A percentile compares a stretch with the other conserved stretches of the same genome.
Conservation (phyloP, 2,329 filamentous ascomycete genomes). For the Alternaria novae-zelandiae region DNA sequence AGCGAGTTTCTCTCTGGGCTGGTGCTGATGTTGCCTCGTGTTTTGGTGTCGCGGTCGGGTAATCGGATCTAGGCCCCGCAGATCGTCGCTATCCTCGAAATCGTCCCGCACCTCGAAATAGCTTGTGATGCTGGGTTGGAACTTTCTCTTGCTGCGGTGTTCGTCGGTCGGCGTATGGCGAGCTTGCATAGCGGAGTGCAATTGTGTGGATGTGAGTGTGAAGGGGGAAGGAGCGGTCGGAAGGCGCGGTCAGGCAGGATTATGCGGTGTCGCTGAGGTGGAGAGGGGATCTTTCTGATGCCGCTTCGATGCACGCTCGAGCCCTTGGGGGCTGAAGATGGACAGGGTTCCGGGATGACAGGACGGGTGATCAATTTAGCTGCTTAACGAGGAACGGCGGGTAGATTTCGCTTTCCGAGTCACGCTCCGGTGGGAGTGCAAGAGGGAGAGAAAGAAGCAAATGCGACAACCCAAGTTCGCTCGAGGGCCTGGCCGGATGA, state of each 20-base stretch:
- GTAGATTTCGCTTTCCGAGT: slow-evolving; percentile 17
- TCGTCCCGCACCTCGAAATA: slow-evolving; percentile 47
- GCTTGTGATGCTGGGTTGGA: slow-evolving; percentile 54
- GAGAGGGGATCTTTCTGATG: slow-evolving; percentile 26
- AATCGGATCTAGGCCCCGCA: slow-evolving; percentile 37
- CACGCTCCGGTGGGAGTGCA: slow-evolving; percentile 1
- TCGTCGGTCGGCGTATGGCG: slow-evolving; percentile 23
- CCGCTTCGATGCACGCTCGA: slow-evolving; percentile 28
- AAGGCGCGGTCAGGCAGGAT: neutral
- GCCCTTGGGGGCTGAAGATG: slow-evolving; percentile 19
- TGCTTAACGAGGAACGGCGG: slow-evolving; percentile 23
- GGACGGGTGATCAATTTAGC: slow-evolving; percentile 28
- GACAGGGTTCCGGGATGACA: slow-evolving; percentile 20
- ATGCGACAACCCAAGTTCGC: neutral
- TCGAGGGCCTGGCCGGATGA: slow-evolving; percentile 4
- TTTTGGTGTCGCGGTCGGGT: slow-evolving; percentile 29
- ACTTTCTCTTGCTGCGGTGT: slow-evolving; percentile 52
- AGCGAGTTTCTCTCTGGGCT: slow-evolving; percentile 26
- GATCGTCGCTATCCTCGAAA: slow-evolving; percentile 28
- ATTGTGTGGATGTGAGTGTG: neutral
- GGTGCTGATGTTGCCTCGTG: slow-evolving; percentile 12
- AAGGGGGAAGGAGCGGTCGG: neutral
- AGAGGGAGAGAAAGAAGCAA: neutral
- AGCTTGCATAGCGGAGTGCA: slow-evolving; percentile 16
- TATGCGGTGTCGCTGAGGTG: slow-evolving; percentile 6